Evolutionary conservation across 2,329 filamentous ascomycete species (phyloP).

Genomic region (Cladorrhinum sp.): DNA sequence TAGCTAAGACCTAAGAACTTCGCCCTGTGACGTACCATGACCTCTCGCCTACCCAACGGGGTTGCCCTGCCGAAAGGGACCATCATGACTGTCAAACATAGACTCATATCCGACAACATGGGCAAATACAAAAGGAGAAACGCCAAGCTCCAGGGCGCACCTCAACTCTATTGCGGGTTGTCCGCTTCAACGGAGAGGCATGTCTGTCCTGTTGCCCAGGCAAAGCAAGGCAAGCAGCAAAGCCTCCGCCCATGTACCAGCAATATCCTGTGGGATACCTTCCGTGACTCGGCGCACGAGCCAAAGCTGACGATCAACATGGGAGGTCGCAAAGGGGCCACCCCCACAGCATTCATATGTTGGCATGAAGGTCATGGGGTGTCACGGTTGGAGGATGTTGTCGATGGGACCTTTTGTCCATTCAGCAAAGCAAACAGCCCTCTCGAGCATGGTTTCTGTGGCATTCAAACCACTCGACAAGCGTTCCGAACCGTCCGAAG

Average conservation of each 20-base stretch:
- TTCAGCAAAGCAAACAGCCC: not conserved
- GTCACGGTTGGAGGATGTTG: not conserved
- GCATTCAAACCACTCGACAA: not conserved
- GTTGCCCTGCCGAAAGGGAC: not conserved
- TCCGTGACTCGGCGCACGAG: not conserved
- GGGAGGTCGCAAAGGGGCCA: not conserved
- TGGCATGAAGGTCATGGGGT: not conserved
- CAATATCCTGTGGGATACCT: not conserved
- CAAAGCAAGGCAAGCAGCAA: not conserved
- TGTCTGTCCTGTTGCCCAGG: not conserved
- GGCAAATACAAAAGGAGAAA: not conserved
- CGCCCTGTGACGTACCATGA: not conserved
- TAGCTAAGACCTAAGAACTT: not conserved
- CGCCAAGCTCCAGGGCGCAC: not conserved
- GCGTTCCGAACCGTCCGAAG: not conserved
- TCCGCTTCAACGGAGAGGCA: not conserved
- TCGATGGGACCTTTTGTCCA: not conserved
- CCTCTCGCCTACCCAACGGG: not conserved
- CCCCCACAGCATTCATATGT: not conserved
- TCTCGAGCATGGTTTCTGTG: not conserved
- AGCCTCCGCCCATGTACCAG: not conserved
- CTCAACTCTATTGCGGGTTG: not conserved
- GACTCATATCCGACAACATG: not conserved
- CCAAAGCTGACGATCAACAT: not conserved
- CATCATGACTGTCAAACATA: not conserved